Evolutionary conservation across 169 alveolate genomes (phyloP), one percentile per base, ranked within the genome.

Genomic region (Eimeria praecox): DNA sequence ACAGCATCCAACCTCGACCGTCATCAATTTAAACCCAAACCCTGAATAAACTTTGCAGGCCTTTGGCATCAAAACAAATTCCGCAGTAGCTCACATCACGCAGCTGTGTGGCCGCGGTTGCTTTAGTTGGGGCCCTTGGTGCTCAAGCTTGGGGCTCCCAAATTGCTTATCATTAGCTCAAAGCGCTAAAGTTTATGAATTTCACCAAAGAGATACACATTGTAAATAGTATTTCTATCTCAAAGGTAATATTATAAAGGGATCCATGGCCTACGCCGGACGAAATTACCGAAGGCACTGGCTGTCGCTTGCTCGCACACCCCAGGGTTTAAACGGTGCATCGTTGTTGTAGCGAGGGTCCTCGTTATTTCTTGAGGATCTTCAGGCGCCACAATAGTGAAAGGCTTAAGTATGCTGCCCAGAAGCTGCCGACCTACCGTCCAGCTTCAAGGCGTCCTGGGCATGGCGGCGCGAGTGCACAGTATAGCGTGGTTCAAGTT

Each of bases 1-100:
- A 38, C 85, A 64, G 75, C 75, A 64, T 64, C 75, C 75, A 64
- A 22, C 75, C 75, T 27, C 75, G 16, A n/a, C 5, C 40, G 75
- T 64, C 75, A 9, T 64, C 10, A 0, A n/a, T 16, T 3, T 64
- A 27, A n/a, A 5, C 35, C 38, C 75, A 64, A 2, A 22, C 40
- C 40, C 42, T 64, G n/a, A 22, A n/a, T 27, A 35, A 35, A 64
- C 40, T n/a, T 64, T 64, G 42, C 40, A 64, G 14, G 22, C n/a
- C n/a, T 40, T 64, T 64, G 10, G n/a, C 22, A 10, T 6, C 6
- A n/a, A 24, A n/a, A 64, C 40, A 64, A 59, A 22, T 20, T n/a
- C 40, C 75, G n/a, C 30, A 18, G 35, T 27, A 64, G 40, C 40
- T 14, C 0, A 27, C 38, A 64, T 27, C 18, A 10, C 40, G 22